Percentiles rank a stretch among this genome's conserved stretches.
Conservation (phyloP, 345 rosid species). For the Populus nigra region DNA sequence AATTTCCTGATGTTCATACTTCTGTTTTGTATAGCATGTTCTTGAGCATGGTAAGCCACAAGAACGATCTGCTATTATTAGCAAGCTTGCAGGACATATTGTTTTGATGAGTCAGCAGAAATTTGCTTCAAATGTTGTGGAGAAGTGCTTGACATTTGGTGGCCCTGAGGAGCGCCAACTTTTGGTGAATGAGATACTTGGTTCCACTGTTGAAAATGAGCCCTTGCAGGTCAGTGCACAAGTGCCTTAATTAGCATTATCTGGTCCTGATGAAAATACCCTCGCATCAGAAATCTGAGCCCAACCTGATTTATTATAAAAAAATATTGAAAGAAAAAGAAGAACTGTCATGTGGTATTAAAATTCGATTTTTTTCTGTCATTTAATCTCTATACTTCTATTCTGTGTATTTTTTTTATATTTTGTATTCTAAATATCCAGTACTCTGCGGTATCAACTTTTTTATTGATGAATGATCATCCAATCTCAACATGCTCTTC, state of each 20-base stretch:
- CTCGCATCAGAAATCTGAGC: too few relatives aligned
- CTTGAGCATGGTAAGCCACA: conserved; percentile 83
- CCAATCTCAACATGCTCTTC: neutral
- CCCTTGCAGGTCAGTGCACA: conserved; percentile 69
- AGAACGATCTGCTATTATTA: conserved; percentile 69
- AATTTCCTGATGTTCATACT: conserved; percentile 11
- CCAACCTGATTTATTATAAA: too few relatives aligned
- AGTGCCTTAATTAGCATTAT: too few relatives aligned
- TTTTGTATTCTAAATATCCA: neutral
- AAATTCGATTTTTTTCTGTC: neutral
- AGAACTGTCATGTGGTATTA: too few relatives aligned
- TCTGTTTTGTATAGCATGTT: conserved; percentile 58
- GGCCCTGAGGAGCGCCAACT: conserved; percentile 78
- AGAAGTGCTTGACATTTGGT: conserved; percentile 87
- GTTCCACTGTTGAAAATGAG: conserved; percentile 90
- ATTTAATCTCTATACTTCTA: too few relatives aligned
- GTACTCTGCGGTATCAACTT: neutral
- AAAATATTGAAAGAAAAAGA: too few relatives aligned
- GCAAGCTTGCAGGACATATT: conserved; percentile 85
- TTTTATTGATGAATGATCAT: neutral
- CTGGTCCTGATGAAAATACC: too few relatives aligned
- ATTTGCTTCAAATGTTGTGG: conserved; percentile 96
- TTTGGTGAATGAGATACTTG: conserved; percentile 86
- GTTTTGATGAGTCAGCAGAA: conserved; percentile 97
- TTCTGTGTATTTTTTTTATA: neutral